phyloP scores from a whole-genome alignment of 164 flowering plant species.

The Nymphaea thermarum region DNA sequence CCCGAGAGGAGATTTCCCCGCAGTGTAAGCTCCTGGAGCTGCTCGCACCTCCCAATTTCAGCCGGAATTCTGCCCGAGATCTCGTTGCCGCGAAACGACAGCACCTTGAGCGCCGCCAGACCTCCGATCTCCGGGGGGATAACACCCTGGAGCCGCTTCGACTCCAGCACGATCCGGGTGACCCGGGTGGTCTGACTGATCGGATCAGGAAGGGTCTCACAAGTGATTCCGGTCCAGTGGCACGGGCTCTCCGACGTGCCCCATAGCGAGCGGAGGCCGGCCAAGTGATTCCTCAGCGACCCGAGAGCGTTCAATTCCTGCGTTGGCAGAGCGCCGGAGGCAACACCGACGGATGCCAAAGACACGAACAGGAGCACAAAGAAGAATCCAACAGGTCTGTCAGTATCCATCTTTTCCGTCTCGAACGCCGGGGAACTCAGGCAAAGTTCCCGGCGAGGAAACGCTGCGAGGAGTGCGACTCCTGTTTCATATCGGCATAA shows the following conservation, averaged over 20 bases:
- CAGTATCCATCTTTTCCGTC: too few species aligned
- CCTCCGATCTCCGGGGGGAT: background rate
- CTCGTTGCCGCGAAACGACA: background rate
- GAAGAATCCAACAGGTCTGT: background rate
- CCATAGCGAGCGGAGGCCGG: background rate
- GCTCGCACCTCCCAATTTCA: background rate
- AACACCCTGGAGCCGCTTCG: background rate
- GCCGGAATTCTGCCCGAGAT: background rate
- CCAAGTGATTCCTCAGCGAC: background rate
- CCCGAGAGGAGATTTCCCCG: background rate
- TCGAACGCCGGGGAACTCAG: too few species aligned
- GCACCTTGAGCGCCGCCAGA: background rate
- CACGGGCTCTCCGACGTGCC: background rate
- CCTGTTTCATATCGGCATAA: too few species aligned
- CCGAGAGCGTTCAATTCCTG: background rate
- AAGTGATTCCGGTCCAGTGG: constrained; percentile 1
- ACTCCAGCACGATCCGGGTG: background rate
- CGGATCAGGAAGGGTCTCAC: background rate
- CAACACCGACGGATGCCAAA: background rate
- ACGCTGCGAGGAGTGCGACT: too few species aligned
- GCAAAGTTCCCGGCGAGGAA: too few species aligned
- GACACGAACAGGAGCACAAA: background rate
- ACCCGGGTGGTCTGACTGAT: background rate
- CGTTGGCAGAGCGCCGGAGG: background rate
- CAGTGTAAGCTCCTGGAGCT: background rate